Evolutionary conservation across 352 stramenopile species (phyloP), one percentile per base, ranked within the genome.

Genomic region (Pseudoperonospora humuli): DNA sequence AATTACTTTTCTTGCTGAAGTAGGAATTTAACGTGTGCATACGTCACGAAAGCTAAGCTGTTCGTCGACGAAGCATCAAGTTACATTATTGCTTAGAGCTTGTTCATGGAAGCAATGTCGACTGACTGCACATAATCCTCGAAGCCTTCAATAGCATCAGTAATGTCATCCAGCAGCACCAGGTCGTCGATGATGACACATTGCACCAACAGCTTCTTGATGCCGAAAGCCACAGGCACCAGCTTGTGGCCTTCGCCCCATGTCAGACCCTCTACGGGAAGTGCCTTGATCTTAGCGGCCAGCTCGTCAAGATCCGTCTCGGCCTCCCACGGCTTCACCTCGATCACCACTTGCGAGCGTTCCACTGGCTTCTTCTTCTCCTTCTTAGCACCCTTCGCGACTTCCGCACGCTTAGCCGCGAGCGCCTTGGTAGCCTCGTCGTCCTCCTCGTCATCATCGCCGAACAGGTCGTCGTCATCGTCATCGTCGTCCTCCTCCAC

Each of bases 61-160:
- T n/a, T n/a, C n/a, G n/a, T n/a, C n/a, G n/a, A n/a, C n/a, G n/a
- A n/a, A n/a, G 24, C 24, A 15, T 32, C 26, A 32, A 32, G 32
- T 38, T 1, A 21, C 21, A 39, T 23, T 39, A n/a, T 39, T 23
- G 11, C 54, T 84, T 86, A 89, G 17, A 89, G 61, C 64, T 89
- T 89, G 73, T 89, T 90, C 80, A 94, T 93, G 36, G 76, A 86
- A n/a, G 75, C 71, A 2, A 94, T 54, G 38, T 93, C 78, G 21
- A 94, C 83, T 39, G 60, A 81, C 64, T 94, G 82, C 36, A 94
- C 78, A 28, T 85, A 73, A 54, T 92, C 81, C 54, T 93, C 83
- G 52, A 92, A 79, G 40, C 63, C 29, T 45, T 84, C 71, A 21
- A 94, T 94, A 35, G 63, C 57, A 7, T 94, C 82, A 33, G 76